Percentiles rank a stretch among this genome's conserved stretches.
Evolutionary conservation across 441 rosid species (phyloP).

Genomic region (Capsella rubella): DNA sequence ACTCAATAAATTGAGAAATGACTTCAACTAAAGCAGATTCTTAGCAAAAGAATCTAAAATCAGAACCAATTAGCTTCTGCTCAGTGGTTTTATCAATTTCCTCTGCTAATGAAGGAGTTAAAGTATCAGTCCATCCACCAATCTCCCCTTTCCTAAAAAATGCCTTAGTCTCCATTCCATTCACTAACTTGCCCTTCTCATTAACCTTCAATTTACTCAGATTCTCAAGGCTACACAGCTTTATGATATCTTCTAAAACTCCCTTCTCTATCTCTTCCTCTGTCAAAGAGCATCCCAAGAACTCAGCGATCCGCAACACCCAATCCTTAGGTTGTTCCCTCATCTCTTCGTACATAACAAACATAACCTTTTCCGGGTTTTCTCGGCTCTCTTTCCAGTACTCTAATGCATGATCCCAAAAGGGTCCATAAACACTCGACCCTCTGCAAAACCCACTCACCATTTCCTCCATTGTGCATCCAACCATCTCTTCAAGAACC

Average conservation of each 20-base stretch:
- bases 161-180: constrained; percentile 30
- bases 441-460: constrained; percentile 57
- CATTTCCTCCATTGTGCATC: constrained; percentile 48
- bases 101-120: constrained; percentile 18
- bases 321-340: constrained; percentile 13
- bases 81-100: constrained; percentile 34
- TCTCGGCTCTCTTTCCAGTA: constrained; percentile 58
- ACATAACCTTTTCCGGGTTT: constrained; percentile 41
- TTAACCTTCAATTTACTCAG: constrained; percentile 45
- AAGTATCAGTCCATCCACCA: constrained; percentile 43
- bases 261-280: constrained; percentile 31
- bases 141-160: constrained; percentile 39
- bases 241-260: constrained; percentile 23
- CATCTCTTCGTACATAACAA: constrained; percentile 47
- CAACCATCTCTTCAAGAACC: constrained; percentile 40
- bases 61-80: constrained; percentile 33
- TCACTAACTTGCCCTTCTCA: constrained; percentile 22
- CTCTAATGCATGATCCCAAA: constrained; percentile 64
- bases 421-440: constrained; percentile 55
- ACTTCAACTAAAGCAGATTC: constrained; percentile 6
- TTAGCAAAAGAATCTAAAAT: constrained; percentile 36
- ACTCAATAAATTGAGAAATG: not conserved
- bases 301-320: constrained; percentile 37
- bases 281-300: constrained; percentile 37
- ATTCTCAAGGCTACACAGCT: constrained; percentile 43